Conservation (phyloP, 768 basidiomycete species). For the Termitomyces sp. region DNA sequence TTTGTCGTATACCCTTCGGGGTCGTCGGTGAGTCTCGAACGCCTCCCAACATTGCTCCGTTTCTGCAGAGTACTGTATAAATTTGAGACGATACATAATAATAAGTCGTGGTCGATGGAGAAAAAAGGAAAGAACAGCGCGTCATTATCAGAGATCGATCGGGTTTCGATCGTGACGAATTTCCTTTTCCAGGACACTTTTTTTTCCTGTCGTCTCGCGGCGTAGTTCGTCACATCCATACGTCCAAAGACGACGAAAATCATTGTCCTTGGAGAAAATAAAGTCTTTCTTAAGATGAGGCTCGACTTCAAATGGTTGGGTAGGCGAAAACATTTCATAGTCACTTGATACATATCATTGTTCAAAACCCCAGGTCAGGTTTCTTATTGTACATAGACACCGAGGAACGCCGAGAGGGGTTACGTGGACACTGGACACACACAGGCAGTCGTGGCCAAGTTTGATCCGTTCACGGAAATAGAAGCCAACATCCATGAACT, state of each 20-base stretch:
- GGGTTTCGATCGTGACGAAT: constrained; percentile 1
- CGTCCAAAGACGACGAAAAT: neutral
- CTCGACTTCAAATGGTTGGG: neutral
- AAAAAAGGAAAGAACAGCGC: neutral
- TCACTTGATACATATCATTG: neutral
- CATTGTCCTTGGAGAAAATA: neutral
- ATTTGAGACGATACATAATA: neutral
- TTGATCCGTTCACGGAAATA: neutral
- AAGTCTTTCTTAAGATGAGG: no score
- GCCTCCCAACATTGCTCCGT: neutral
- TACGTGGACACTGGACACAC: no score
- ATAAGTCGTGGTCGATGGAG: neutral
- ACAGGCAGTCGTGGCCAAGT: no score
- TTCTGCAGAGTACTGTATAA: neutral
- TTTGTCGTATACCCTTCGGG: constrained; percentile 5
- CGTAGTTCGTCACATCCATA: neutral
- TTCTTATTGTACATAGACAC: no score
- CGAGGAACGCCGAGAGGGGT: neutral
- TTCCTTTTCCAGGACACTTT: neutral
- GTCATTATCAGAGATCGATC: constrained; percentile 4
- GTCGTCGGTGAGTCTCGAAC: neutral
- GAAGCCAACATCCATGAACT: no score
- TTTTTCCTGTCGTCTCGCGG: no score
- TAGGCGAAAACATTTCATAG: neutral
- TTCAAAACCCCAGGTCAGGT: neutral